Evolutionary conservation across 2,329 filamentous ascomycete species (phyloP), one percentile per base, ranked within the genome.

Genomic region (Neopestalotiopsis rosae): DNA sequence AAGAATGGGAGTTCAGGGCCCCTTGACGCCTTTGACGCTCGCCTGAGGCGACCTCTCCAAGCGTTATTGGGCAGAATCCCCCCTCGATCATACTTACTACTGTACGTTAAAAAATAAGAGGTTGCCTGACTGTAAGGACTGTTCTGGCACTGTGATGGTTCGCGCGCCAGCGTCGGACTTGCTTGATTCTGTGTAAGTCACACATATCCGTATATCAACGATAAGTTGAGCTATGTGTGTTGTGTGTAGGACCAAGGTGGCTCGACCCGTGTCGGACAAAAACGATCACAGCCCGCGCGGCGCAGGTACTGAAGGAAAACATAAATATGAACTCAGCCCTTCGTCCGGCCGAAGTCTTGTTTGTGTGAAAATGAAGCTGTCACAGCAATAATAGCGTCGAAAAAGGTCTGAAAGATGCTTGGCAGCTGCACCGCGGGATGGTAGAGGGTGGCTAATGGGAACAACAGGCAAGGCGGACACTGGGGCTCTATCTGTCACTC

Each of bases 351-450:
- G 45, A 52, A 52, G n/a, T 52, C 9, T 52, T 52, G 45, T 52
- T 52, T 52, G 45, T 52, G 5, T 10, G n/a, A 52, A 20, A 24
- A 24, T 52, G 45, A 52, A 62, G 59, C 59, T 38, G n/a, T 20
- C 59, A 62, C 59, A 62, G 59, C 59, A 62, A 62, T 24, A 34
- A 42, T 62, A 52, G 45, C n/a, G 32, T 62, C 14, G 57, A 62
- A 62, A 62, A 62, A 38, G 28, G 1, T 17, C 9, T 10, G 24
- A 59, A 14, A 34, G 28, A 40, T 38, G 45, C 45, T 52, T 24
- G 20, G 17, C 17, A n/a, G 45, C 45, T 52, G 17, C 17, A 52
- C 17, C 20, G 5, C 45, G 20, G 45, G 45, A 52, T 9, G 45
- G 45, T 20, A 17, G 7, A 52, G n/a, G 45, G 45, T 52, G 45